These are phyloP conservation scores for Plectosphaerella cucumerina DNA, from an alignment of 2,329 filamentous ascomycete species.

Conservation along the genomic window DNA sequence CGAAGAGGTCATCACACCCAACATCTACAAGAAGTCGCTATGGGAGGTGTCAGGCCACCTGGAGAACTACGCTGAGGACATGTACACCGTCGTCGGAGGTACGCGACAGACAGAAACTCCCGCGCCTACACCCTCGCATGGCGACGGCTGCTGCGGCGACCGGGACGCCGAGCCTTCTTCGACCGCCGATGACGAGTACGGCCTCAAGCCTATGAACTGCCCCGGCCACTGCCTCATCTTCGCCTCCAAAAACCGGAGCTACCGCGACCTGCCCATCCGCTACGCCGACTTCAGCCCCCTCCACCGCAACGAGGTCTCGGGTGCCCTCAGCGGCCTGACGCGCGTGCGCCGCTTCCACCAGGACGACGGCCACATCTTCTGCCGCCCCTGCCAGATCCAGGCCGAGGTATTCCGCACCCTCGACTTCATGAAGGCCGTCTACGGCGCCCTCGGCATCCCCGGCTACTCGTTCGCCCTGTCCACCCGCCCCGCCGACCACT, in stretches of 20 bases:
- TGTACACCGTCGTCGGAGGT: conserved; percentile 73
- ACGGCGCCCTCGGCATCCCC: conserved; percentile 65
- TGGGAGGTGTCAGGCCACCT: conserved; percentile 86
- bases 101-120: conserved; percentile 17
- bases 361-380: conserved; percentile 90
- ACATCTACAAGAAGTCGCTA: conserved; percentile 82
- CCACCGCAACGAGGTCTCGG: conserved; percentile 83
- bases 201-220: conserved; percentile 91
- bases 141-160: conserved; percentile 13
- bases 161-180: conserved; percentile 14
- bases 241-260: conserved; percentile 66
- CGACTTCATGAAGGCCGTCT: conserved; percentile 69
- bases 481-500: conserved; percentile 71
- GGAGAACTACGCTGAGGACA: conserved; percentile 87
- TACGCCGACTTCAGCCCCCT: conserved; percentile 85
- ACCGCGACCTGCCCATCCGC: conserved; percentile 76
- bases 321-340: conserved; percentile 75
- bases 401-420: conserved; percentile 70
- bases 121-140: conserved; percentile 26
- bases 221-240: conserved; percentile 86
- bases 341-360: conserved; percentile 85
- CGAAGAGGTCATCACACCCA: conserved; percentile 83
- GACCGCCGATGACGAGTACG: conserved; percentile 69
- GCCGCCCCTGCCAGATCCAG: conserved; percentile 70
- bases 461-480: conserved; percentile 67